phyloP scores from a whole-genome alignment of 1,284 basidiomycete species.

The Naganishia sp. region DNA sequence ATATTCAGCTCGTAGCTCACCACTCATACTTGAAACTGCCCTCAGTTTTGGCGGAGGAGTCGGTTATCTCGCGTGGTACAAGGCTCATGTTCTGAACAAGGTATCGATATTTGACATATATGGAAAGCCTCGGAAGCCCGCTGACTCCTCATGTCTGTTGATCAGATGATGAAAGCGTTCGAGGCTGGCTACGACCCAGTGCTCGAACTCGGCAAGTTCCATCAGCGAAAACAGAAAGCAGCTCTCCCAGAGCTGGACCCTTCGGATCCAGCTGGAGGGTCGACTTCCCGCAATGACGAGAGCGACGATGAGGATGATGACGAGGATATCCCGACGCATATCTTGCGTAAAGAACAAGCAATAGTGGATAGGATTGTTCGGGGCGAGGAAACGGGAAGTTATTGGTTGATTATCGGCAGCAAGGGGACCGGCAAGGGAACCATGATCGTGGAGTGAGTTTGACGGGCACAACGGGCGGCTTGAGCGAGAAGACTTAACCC shows the following conservation, averaged over 20 bases:
- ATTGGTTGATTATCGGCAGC: conserved; percentile 72
- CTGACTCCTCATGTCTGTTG: conserved; percentile 6
- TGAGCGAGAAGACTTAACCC: neutral
- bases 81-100: conserved; percentile 73
- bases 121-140: too few species aligned
- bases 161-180: conserved; percentile 50
- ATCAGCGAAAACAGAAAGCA: conserved; percentile 43
- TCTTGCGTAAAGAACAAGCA: conserved; percentile 71
- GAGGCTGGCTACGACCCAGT: conserved; percentile 64
- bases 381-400: conserved; percentile 69
- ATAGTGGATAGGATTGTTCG: conserved; percentile 74
- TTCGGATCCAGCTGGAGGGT: conserved; percentile 11
- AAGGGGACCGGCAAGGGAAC: conserved; percentile 76
- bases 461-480: neutral
- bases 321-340: conserved; percentile 60
- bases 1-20: conserved; percentile 31
- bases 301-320: conserved; percentile 41
- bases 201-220: conserved; percentile 65
- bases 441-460: conserved; percentile 67
- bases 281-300: conserved; percentile 20
- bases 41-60: conserved; percentile 60
- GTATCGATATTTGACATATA: conserved; percentile 50
- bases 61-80: conserved; percentile 74
- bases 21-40: neutral
- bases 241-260: conserved; percentile 23